A percentile compares a stretch with the other conserved stretches of the same genome.
Evolutionary conservation across 1,284 basidiomycete genomes (phyloP).

Genomic region (Garcileccinum viscosum): DNA sequence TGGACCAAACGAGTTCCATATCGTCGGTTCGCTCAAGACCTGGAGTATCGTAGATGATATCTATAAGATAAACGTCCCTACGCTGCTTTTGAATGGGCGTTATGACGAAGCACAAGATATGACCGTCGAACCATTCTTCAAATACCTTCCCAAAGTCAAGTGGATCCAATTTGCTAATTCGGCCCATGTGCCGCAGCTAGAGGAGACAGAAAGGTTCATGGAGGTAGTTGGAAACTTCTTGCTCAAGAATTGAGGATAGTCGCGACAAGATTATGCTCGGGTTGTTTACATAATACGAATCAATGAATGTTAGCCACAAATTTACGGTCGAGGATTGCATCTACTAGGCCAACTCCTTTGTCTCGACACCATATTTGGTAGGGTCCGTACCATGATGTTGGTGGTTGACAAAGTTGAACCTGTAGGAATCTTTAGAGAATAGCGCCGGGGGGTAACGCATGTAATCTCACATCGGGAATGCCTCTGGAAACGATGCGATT

Average conservation of each 20-base stretch:
- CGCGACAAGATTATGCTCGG: background rate
- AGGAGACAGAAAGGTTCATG: slow-evolving; percentile 54
- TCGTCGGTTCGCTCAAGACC: slow-evolving; percentile 53
- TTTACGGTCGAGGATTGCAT: slow-evolving; percentile 14
- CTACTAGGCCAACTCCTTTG: slow-evolving; percentile 36
- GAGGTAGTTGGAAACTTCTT: slow-evolving; percentile 46
- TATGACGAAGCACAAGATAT: slow-evolving; percentile 58
- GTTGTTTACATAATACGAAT: background rate
- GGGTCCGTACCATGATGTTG: slow-evolving; percentile 85
- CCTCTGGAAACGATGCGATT: slow-evolving; percentile 47
- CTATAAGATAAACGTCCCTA: slow-evolving; percentile 52
- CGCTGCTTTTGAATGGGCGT: slow-evolving; percentile 57
- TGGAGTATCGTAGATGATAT: slow-evolving; percentile 54
- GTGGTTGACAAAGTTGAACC: slow-evolving; percentile 94
- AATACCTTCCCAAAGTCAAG: slow-evolving; percentile 48
- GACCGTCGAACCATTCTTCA: slow-evolving; percentile 51
- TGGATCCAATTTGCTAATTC: slow-evolving; percentile 55
- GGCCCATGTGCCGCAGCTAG: slow-evolving; percentile 52
- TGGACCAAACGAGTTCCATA: slow-evolving; percentile 57
- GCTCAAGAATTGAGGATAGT: slow-evolving; percentile 12
- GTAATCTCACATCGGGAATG: slow-evolving; percentile 68
- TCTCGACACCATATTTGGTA: slow-evolving; percentile 71
- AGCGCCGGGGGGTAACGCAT: background rate
- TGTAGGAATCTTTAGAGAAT: slow-evolving; percentile 39
- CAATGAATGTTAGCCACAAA: slow-evolving; percentile 5